These are phyloP conservation scores for Lenwebbia sp. DNA, from an alignment of 345 rosid genomes.

Conservation along the genomic window DNA sequence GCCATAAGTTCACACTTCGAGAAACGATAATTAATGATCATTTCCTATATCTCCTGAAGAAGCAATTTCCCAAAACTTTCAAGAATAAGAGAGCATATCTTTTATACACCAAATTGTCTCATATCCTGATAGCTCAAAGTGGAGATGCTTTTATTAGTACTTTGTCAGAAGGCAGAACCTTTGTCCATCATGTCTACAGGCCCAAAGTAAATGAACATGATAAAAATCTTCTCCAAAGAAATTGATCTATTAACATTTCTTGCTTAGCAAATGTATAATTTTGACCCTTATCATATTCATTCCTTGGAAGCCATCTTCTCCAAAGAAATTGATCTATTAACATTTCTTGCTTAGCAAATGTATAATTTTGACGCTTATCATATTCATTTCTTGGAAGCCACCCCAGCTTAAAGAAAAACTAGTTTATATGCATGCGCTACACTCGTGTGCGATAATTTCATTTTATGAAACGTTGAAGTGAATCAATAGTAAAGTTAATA, in stretches of 20 bases:
- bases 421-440: not conserved
- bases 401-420: not conserved
- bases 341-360: not conserved
- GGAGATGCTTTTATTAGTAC: not conserved
- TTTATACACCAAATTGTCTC: not conserved
- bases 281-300: not conserved
- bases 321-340: not conserved
- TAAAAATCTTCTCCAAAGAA: not conserved
- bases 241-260: not conserved
- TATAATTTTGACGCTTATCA: not conserved
- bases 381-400: not conserved
- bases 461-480: accelerated
- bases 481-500: not conserved
- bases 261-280: not conserved
- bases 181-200: not conserved
- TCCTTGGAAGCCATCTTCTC: no score
- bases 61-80: not conserved
- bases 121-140: not conserved
- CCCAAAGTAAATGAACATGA: not conserved
- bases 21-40: not conserved
- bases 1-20: not conserved
- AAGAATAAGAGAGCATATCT: not conserved
- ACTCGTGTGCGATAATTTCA: not conserved
- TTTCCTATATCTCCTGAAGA: not conserved
- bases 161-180: not conserved